Percentiles rank a stretch among this genome's conserved stretches.
Conservation (phyloP, 306 rosid genomes). For the Glycine latifolia region DNA sequence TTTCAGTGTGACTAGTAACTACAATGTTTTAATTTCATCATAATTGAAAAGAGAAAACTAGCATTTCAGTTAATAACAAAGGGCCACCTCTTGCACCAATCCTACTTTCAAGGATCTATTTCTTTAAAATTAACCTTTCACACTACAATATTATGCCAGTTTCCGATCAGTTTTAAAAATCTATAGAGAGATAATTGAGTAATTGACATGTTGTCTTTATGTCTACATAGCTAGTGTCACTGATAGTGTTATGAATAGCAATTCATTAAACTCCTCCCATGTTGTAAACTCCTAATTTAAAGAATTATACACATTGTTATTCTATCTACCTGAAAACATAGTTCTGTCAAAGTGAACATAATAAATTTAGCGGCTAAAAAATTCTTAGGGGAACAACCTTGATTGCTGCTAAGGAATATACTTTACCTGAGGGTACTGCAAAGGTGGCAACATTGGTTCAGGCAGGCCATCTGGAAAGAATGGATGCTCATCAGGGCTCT, state of each 20-base stretch:
- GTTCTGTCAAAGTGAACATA: background rate
- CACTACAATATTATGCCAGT: slow-evolving; percentile 5
- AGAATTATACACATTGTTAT: background rate
- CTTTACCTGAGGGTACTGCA: slow-evolving; percentile 84
- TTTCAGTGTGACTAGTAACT: background rate
- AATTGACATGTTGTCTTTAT: slow-evolving; percentile 1
- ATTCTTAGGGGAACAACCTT: slow-evolving; percentile 20
- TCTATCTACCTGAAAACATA: slow-evolving; percentile 5
- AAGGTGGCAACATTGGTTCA: slow-evolving; percentile 78
- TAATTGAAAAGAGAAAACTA: slow-evolving; percentile 14
- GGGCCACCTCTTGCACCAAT: background rate
- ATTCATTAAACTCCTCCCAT: background rate
- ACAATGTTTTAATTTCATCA: background rate
- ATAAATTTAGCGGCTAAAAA: slow-evolving; percentile 4
- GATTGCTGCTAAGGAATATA: slow-evolving; percentile 26
- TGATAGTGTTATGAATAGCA: background rate
- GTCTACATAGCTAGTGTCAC: background rate
- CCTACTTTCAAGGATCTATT: background rate
- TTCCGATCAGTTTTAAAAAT: slow-evolving; percentile 28
- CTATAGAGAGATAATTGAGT: background rate
- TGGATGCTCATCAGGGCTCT: slow-evolving; percentile 96
- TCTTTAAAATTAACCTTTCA: background rate
- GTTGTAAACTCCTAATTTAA: slow-evolving; percentile 30
- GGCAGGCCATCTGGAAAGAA: slow-evolving; percentile 81
- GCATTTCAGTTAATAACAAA: slow-evolving; percentile 25